phyloP scores from a whole-genome alignment of 257 asterid species.

The Solanum tarapatanum region DNA sequence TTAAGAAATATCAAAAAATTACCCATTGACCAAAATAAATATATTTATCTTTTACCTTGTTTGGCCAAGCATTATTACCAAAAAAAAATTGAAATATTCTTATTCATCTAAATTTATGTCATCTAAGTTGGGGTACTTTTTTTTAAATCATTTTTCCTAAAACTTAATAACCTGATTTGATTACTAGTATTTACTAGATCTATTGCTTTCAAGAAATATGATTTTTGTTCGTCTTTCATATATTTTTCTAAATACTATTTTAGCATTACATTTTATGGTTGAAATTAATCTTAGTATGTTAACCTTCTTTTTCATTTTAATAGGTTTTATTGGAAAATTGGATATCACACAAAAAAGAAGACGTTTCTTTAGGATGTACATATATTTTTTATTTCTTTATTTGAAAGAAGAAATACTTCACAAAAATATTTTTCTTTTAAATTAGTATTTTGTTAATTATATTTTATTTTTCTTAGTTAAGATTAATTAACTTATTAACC shows the following conservation, averaged over 20 bases:
- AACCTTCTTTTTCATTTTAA: background rate
- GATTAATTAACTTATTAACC: background rate
- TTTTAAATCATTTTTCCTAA: no score
- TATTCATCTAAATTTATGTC: background rate
- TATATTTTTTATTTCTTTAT: no score
- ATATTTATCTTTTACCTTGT: background rate
- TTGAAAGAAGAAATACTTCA: background rate
- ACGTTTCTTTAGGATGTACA: background rate
- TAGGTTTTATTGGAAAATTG: background rate
- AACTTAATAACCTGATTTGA: no score
- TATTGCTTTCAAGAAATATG: background rate
- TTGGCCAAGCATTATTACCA: no score
- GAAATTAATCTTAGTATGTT: background rate
- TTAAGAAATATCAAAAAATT: background rate
- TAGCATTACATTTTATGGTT: background rate
- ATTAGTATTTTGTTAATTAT: no score
- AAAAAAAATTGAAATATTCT: no score
- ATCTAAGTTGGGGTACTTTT: no score
- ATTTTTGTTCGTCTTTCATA: background rate
- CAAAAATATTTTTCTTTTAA: no score
- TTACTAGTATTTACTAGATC: no score
- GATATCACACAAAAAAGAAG: background rate
- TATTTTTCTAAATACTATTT: no score
- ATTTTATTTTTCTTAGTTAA: background rate
- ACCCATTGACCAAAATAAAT: background rate